Evolutionary conservation across 2,329 filamentous ascomycete genomes (phyloP).

Genomic region (Penicillium sp.): DNA sequence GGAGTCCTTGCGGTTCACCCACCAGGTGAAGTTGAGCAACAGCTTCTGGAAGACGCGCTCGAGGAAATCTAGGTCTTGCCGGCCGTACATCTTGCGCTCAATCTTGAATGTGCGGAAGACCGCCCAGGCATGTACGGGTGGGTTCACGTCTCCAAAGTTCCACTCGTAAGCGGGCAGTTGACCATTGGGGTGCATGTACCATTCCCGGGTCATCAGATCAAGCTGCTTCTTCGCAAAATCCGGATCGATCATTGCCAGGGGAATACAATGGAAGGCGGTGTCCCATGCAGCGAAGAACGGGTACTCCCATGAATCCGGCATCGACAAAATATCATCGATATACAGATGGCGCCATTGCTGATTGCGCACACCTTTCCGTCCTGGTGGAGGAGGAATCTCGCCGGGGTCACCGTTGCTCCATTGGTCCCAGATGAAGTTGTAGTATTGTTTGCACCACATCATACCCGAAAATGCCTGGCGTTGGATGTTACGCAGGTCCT

Average conservation of each 20-base stretch:
- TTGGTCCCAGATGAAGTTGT: conserved; percentile 95
- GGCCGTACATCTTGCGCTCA: conserved; percentile 92
- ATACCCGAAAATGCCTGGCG: conserved; percentile 91
- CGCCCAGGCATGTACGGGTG: conserved; percentile 93
- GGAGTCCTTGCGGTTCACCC: conserved; percentile 93
- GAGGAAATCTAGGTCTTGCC: conserved; percentile 90
- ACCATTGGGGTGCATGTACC: conserved; percentile 98
- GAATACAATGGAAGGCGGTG: conserved; percentile 93
- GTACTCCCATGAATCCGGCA: conserved; percentile 99
- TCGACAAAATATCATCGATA: conserved; percentile 89
- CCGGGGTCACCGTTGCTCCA: conserved; percentile 92
- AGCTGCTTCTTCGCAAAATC: conserved; percentile 98
- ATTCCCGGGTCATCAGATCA: conserved; percentile 91
- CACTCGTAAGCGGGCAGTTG: conserved; percentile 91
- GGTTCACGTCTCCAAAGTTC: conserved; percentile 97
- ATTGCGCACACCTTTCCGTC: conserved; percentile 77
- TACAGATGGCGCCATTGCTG: conserved; percentile 91
- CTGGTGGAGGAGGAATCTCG: conserved; percentile 78
- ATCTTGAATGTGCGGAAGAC: conserved; percentile 97
- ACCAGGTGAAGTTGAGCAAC: conserved; percentile 96
- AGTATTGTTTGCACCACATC: conserved; percentile 98
- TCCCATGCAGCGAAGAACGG: conserved; percentile 98
- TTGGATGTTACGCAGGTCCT: conserved; percentile 92
- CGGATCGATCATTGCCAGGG: conserved; percentile 92
- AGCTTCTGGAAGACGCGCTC: conserved; percentile 96